Evolutionary conservation across 768 basidiomycete species (phyloP).

Genomic region (Pleurotus tuber-regium): DNA sequence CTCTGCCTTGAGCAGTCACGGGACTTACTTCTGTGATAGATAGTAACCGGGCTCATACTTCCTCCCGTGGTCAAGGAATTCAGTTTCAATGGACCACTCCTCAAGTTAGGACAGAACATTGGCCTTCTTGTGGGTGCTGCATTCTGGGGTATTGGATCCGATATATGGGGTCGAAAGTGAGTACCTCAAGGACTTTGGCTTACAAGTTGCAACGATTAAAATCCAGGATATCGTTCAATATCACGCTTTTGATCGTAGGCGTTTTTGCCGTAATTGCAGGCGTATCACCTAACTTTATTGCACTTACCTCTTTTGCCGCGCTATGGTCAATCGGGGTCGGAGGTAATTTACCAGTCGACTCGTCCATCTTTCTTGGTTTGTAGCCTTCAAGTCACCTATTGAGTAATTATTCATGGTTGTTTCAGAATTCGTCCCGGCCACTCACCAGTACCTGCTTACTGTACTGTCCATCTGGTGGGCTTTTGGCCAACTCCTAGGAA

Average conservation of each 20-base stretch:
- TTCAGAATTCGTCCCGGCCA: constrained; percentile 65
- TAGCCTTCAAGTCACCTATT: constrained; percentile 1
- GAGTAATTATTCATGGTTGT: neutral
- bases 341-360: constrained; percentile 63
- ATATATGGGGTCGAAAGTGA: constrained; percentile 70
- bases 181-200: constrained; percentile 11
- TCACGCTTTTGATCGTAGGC: constrained; percentile 67
- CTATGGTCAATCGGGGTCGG: constrained; percentile 69
- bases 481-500: constrained; percentile 65
- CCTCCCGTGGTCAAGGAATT: constrained; percentile 67
- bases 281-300: constrained; percentile 49
- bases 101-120: constrained; percentile 70
- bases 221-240: constrained; percentile 59
- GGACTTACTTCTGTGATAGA: constrained; percentile 27
- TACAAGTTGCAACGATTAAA: neutral
- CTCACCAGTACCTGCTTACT: constrained; percentile 75
- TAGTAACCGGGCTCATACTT: constrained; percentile 66
- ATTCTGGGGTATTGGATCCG: constrained; percentile 67
- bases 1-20: neutral
- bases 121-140: constrained; percentile 69
- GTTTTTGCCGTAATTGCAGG: constrained; percentile 66
- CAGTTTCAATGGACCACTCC: constrained; percentile 53
- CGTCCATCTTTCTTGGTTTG: constrained; percentile 70
- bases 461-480: constrained; percentile 82
- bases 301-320: constrained; percentile 51